Evolutionary conservation across 805 yeast genomes (phyloP).

Genomic region (Nematodospora valgi): DNA sequence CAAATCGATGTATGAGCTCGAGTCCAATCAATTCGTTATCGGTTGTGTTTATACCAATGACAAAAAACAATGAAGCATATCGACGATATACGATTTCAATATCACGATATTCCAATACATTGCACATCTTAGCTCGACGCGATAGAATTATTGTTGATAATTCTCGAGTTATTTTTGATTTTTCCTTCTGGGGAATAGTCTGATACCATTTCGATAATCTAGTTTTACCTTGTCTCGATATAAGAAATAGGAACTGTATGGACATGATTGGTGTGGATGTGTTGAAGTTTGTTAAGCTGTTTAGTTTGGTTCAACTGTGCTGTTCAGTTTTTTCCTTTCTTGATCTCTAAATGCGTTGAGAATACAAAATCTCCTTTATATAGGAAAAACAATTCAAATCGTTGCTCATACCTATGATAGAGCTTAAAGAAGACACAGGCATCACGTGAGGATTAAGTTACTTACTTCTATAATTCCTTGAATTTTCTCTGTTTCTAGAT

Average conservation of each 20-base stretch:
- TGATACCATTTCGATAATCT: slow-evolving; percentile 92
- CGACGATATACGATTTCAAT: slow-evolving; percentile 85
- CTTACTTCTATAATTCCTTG: no score
- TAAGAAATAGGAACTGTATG: slow-evolving; percentile 71
- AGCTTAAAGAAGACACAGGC: no score
- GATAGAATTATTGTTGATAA: slow-evolving; percentile 80
- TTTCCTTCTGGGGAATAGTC: slow-evolving; percentile 80
- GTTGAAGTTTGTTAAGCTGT: neutral
- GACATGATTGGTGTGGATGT: slow-evolving; percentile 62
- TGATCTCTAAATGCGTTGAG: no score
- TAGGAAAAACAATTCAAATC: no score
- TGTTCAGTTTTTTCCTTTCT: neutral
- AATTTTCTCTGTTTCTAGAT: no score
- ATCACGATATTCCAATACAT: slow-evolving; percentile 82
- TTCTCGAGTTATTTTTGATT: slow-evolving; percentile 78
- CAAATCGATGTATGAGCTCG: slow-evolving; percentile 88
- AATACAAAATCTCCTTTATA: no score
- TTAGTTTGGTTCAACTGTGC: neutral
- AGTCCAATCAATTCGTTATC: slow-evolving; percentile 86
- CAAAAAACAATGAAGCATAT: slow-evolving; percentile 89
- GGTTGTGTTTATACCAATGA: slow-evolving; percentile 76
- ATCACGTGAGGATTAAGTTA: no score
- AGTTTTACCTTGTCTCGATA: slow-evolving; percentile 94
- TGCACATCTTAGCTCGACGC: slow-evolving; percentile 92
- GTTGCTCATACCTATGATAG: no score